Evolutionary conservation across 2,329 filamentous ascomycete genomes (phyloP).

Genomic region (Colletotrichum orbiculare): DNA sequence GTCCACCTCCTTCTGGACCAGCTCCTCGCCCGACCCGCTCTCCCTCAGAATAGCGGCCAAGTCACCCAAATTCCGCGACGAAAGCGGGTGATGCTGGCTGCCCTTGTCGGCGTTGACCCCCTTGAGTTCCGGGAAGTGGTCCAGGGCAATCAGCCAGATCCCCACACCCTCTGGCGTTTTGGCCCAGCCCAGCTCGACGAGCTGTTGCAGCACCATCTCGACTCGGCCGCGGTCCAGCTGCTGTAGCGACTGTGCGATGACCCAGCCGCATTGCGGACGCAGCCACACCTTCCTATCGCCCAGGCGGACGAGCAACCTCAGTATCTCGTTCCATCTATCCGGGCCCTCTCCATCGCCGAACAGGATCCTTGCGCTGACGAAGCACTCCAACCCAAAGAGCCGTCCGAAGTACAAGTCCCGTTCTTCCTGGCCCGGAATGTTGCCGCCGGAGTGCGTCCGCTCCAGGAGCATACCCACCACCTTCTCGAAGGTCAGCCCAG

Average conservation of each 20-base stretch:
- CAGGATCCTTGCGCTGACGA: constrained; percentile 82
- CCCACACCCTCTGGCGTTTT: constrained; percentile 90
- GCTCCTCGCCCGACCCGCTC: constrained; percentile 65
- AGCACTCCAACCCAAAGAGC: constrained; percentile 86
- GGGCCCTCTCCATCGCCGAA: constrained; percentile 60
- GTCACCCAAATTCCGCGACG: constrained; percentile 72
- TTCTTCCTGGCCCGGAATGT: constrained; percentile 77
- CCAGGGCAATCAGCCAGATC: constrained; percentile 81
- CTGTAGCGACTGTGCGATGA: constrained; percentile 78
- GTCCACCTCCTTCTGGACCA: constrained; percentile 55
- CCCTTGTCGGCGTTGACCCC: constrained; percentile 58
- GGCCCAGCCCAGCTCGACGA: constrained; percentile 75
- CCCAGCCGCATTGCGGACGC: constrained; percentile 85
- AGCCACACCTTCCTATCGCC: constrained; percentile 89
- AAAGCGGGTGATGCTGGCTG: constrained; percentile 83
- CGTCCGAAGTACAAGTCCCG: constrained; percentile 87
- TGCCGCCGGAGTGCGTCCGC: constrained; percentile 65
- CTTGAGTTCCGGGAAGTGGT: constrained; percentile 68
- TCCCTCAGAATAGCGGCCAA: constrained; percentile 86
- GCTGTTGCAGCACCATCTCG: constrained; percentile 66
- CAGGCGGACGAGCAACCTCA: constrained; percentile 79
- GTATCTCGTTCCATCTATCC: constrained; percentile 72
- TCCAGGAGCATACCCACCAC: constrained; percentile 64
- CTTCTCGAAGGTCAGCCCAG: constrained; percentile 65
- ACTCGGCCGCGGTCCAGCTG: constrained; percentile 63